Conservation (phyloP, 2,329 filamentous ascomycete species). For the Venturia aucupariae region DNA sequence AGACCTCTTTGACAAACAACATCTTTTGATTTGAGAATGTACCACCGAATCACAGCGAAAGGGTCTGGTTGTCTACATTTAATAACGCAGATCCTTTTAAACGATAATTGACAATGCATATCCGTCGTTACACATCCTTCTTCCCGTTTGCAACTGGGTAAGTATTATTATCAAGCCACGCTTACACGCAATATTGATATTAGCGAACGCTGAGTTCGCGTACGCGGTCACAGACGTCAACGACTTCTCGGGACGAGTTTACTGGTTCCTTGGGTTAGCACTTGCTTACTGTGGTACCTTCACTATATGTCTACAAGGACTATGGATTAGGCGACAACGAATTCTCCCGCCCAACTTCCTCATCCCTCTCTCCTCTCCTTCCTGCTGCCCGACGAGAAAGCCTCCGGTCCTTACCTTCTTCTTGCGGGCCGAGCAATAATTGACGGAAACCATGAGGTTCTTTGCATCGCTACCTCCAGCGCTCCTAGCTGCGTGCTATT, state of each 20-base stretch:
- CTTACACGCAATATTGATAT: neutral
- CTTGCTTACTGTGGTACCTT: too few relatives aligned
- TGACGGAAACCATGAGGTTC: neutral
- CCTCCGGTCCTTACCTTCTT: too few relatives aligned
- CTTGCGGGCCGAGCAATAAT: neutral
- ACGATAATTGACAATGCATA: neutral
- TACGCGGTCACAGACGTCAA: neutral
- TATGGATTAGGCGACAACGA: neutral
- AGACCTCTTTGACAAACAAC: neutral
- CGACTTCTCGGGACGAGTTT: neutral
- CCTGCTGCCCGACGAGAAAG: neutral
- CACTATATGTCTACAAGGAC: neutral
- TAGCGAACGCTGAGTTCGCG: neutral
- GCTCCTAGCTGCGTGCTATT: slow-evolving; percentile 1
- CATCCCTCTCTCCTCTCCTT: neutral
- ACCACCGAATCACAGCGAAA: neutral
- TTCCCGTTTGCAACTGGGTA: neutral
- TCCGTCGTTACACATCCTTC: neutral
- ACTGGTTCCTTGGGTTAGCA: neutral
- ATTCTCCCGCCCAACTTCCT: neutral
- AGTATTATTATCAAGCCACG: neutral
- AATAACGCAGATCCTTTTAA: neutral
- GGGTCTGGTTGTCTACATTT: neutral
- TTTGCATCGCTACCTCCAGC: neutral
- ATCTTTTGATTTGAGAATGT: neutral